Percentiles rank a stretch among this genome's conserved stretches.
Evolutionary conservation across 768 basidiomycete genomes (phyloP).

Genomic region (Thelephora aurantiotincta): DNA sequence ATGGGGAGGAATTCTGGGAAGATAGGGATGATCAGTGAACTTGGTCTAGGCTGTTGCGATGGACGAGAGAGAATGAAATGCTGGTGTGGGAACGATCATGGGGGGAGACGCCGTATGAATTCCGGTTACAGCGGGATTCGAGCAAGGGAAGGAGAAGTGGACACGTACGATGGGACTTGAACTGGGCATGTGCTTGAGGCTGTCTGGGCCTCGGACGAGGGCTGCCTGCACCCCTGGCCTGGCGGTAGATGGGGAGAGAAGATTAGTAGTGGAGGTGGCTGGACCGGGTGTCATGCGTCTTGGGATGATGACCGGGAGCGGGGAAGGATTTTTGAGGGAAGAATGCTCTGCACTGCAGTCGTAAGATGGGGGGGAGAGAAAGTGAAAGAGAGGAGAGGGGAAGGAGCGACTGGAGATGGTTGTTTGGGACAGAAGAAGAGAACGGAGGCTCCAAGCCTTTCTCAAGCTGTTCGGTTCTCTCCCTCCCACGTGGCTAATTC

Average conservation of each 20-base stretch:
- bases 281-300: constrained; percentile 9
- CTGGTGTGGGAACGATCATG: background rate
- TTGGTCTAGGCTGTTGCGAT: background rate
- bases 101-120: no score
- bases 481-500: background rate
- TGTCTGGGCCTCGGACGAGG: constrained; percentile 8
- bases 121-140: no score
- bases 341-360: background rate
- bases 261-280: constrained; percentile 7
- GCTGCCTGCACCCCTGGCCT: constrained; percentile 8
- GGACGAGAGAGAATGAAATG: constrained; percentile 9
- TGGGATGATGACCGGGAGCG: constrained; percentile 2
- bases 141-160: no score
- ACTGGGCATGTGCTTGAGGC: constrained; percentile 25
- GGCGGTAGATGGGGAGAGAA: constrained; percentile 6
- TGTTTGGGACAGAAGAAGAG: background rate
- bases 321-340: background rate
- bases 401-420: background rate
- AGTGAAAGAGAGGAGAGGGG: constrained; percentile 16
- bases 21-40: background rate
- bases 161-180: background rate
- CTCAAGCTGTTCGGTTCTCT: background rate
- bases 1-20: background rate
- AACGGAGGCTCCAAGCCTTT: background rate
- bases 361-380: constrained; percentile 40